phyloP scores from a whole-genome alignment of 2,329 filamentous ascomycete genomes.

The Calonectria crousiana region DNA sequence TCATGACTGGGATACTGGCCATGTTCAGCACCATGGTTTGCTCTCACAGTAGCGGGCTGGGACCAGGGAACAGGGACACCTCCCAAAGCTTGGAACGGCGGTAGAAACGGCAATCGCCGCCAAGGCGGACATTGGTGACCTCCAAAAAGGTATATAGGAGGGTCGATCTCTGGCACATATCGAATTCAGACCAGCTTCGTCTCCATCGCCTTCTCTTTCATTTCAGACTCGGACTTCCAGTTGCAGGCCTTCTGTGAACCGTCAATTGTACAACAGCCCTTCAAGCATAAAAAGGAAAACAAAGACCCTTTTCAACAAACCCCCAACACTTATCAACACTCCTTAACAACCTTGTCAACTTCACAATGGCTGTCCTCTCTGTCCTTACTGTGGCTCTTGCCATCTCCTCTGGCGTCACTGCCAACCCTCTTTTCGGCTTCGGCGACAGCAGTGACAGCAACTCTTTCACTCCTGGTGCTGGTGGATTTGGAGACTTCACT shows the following conservation, averaged over 20 bases:
- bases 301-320: background rate
- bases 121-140: background rate
- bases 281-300: slow-evolving; percentile 13
- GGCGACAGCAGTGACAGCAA: background rate
- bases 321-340: slow-evolving; percentile 17
- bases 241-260: slow-evolving; percentile 46
- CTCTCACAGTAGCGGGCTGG: slow-evolving; percentile 22
- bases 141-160: slow-evolving; percentile 36
- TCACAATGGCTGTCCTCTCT: slow-evolving; percentile 44
- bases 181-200: slow-evolving; percentile 24
- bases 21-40: slow-evolving; percentile 34
- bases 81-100: slow-evolving; percentile 6
- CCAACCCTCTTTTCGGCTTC: slow-evolving; percentile 34
- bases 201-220: slow-evolving; percentile 40
- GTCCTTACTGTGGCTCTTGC: slow-evolving; percentile 43
- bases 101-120: slow-evolving; percentile 19
- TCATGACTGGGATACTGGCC: slow-evolving; percentile 31
- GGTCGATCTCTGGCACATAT: slow-evolving; percentile 17
- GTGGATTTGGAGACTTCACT: background rate
- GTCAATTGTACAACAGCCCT: slow-evolving; percentile 35
- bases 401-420: slow-evolving; percentile 34
- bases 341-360: background rate
- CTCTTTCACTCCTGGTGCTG: slow-evolving; percentile 12
- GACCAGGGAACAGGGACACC: slow-evolving; percentile 24
- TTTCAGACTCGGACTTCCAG: slow-evolving; percentile 41